Conservation (phyloP, 2,329 filamentous ascomycete species). For the Trichophyton verrucosum region DNA sequence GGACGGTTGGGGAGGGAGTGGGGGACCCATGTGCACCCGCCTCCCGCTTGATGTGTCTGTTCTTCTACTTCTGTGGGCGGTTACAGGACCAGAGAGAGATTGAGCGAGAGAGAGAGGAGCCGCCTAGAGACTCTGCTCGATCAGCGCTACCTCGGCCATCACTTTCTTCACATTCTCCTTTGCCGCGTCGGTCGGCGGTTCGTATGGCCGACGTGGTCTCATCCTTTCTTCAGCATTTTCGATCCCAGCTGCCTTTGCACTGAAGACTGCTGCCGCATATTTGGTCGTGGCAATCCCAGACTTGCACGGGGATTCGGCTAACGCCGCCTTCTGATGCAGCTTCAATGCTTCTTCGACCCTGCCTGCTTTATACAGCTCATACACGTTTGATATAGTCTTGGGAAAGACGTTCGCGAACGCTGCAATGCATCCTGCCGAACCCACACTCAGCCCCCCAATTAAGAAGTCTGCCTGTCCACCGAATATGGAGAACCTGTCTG, state of each 20-base stretch:
- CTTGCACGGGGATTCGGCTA: slow-evolving; percentile 55
- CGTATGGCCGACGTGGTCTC: slow-evolving; percentile 50
- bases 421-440: slow-evolving; percentile 44
- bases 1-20: no score
- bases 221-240: slow-evolving; percentile 47
- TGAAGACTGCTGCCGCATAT: slow-evolving; percentile 51
- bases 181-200: slow-evolving; percentile 32
- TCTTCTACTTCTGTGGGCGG: neutral
- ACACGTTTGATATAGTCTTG: slow-evolving; percentile 46
- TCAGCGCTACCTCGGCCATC: slow-evolving; percentile 31
- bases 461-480: slow-evolving; percentile 65
- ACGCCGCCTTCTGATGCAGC: slow-evolving; percentile 49
- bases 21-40: no score
- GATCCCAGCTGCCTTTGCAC: slow-evolving; percentile 48
- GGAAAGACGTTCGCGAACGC: slow-evolving; percentile 48
- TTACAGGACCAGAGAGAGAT: neutral
- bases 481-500: slow-evolving; percentile 52
- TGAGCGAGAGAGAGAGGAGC: neutral
- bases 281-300: slow-evolving; percentile 56
- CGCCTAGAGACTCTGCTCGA: slow-evolving; percentile 23
- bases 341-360: slow-evolving; percentile 46
- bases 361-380: slow-evolving; percentile 48
- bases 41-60: no score
- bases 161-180: slow-evolving; percentile 32
- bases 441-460: slow-evolving; percentile 42